Evolutionary conservation across 805 yeast genomes (phyloP).

Genomic region (Scheffersomyces ergatensis): DNA sequence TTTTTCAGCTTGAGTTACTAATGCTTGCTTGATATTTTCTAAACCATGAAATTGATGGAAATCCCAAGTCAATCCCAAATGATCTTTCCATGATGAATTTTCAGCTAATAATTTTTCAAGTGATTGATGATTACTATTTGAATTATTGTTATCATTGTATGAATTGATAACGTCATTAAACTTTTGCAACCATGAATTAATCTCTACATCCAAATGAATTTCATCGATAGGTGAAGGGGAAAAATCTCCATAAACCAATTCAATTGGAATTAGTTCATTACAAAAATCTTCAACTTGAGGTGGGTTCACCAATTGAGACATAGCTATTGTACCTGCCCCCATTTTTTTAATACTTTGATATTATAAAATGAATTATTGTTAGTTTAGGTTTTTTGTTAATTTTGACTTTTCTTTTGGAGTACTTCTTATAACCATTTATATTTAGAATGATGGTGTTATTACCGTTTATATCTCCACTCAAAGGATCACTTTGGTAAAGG

Average conservation of each 20-base stretch:
- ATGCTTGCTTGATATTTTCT: slow-evolving; percentile 17
- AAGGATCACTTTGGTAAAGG: no score
- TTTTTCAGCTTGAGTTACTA: slow-evolving; percentile 10
- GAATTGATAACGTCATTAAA: slow-evolving; percentile 20
- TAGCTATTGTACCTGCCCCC: slow-evolving; percentile 4
- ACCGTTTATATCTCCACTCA: no score
- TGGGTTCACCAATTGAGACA: slow-evolving; percentile 13
- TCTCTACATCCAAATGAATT: slow-evolving; percentile 15
- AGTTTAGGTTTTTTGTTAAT: no score
- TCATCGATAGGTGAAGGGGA: slow-evolving; percentile 22
- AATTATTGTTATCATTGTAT: slow-evolving; percentile 4
- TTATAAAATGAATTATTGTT: no score
- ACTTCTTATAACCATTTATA: no score
- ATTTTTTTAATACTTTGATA: no score
- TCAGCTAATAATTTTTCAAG: slow-evolving; percentile 18
- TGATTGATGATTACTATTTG: background rate
- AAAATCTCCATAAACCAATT: slow-evolving; percentile 16
- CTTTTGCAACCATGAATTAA: slow-evolving; percentile 25
- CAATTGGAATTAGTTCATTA: slow-evolving; percentile 10
- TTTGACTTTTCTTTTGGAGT: no score
- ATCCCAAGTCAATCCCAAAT: slow-evolving; percentile 29
- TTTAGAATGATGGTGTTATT: no score
- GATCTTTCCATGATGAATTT: slow-evolving; percentile 35
- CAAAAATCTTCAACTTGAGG: slow-evolving; percentile 12
- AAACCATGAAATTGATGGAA: slow-evolving; percentile 29